Base-by-base conservation (phyloP, 2,329 filamentous ascomycete species). In the Botrytis paeoniae region DNA sequence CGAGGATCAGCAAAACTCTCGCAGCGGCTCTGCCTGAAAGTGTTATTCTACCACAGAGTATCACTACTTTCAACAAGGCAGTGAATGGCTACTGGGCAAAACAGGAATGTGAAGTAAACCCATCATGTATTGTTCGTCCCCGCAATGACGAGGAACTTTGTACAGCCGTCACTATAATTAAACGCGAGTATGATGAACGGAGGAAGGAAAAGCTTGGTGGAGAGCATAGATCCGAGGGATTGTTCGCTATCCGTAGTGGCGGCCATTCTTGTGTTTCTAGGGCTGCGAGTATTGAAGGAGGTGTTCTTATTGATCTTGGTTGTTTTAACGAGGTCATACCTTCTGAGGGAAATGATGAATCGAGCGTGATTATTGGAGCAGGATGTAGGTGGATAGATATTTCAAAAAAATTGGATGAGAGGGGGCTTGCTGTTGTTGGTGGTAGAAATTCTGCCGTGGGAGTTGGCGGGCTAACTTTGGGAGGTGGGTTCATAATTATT, bases 241-340 rank as follows among this genome's bases (percentile, higher is more conserved):
- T 72, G 35, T 80, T 78, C 60, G 76, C 78, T 2, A 72, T 79
- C 18, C 77, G 76, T 41, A 75, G 75, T 60, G 77, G 78, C 25
- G 78, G 78, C 1, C 77, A 80, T 75, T 76, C 74, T 2, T 63
- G 72, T 16, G 75, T 76, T 66, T 82, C 85, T 29, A 84, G 85
- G 74, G 85, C 85, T 48, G 83, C 87, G 1, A 89, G 84, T 76
- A 84, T 86, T 62, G 79, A 84, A 20, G 84, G 81, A 1, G 86
- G 86, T 0, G 81, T 87, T 1, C 78, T 86, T 7, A 84, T 90
- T 75, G 86, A 86, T 16, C 82, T 87, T 12, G 82, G 79, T 39
- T 73, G 74, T 39, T 64, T 80, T n/a, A 78, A 78, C 48, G 41
- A 77, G 39, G 71, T 80, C 35, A 74, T 81, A 4, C 73, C 77